Conservation (phyloP, 805 yeast species). For the Clavispora carvajalis region DNA sequence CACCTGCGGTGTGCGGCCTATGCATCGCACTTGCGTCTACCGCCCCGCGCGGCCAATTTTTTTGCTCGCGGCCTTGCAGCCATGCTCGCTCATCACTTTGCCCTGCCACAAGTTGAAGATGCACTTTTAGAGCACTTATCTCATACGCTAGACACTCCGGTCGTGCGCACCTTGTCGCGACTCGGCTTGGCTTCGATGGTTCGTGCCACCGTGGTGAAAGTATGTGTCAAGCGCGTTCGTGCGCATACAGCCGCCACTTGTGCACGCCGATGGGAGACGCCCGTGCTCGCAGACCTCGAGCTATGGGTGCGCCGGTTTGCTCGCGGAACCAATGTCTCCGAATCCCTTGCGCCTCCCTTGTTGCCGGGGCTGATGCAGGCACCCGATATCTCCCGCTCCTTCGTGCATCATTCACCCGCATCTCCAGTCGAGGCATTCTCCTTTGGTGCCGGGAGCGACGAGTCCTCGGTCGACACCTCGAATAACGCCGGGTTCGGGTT, state of each 20-base stretch:
- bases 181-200: constrained; percentile 12
- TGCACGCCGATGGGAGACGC: constrained; percentile 33
- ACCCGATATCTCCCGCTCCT: neutral
- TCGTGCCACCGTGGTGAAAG: constrained; percentile 25
- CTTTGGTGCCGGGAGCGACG: neutral
- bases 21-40: constrained; percentile 20
- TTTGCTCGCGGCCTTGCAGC: constrained; percentile 27
- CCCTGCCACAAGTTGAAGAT: constrained; percentile 3
- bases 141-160: neutral
- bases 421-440: neutral
- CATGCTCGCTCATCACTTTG: constrained; percentile 19
- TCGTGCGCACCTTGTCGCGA: constrained; percentile 4
- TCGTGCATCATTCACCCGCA: neutral
- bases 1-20: constrained; percentile 21
- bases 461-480: neutral
- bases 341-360: neutral
- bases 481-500: neutral
- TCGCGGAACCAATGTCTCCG: neutral
- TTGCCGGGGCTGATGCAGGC: neutral
- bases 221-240: constrained; percentile 35
- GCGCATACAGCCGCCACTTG: constrained; percentile 25
- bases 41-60: constrained; percentile 14
- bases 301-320: constrained; percentile 27
- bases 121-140: constrained; percentile 5
- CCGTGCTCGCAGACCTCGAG: constrained; percentile 27